Evolutionary conservation across 1,284 basidiomycete genomes (phyloP).

Genomic region (Heterobasidion occidentale): DNA sequence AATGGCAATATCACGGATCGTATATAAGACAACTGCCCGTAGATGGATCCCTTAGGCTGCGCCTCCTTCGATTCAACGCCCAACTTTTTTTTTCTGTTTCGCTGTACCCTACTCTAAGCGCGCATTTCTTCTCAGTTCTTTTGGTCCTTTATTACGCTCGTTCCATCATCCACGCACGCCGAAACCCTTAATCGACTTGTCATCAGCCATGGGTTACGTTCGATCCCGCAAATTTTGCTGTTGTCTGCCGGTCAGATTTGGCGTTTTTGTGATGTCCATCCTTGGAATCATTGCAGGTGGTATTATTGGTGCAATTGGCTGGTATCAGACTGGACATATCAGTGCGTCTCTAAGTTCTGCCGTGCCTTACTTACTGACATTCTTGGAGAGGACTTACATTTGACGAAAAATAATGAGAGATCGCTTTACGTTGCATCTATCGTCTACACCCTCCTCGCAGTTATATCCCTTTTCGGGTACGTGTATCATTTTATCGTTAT

Average conservation of each 20-base stretch:
- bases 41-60: not conserved
- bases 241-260: conserved; percentile 53
- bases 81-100: not conserved
- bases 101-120: too few species aligned
- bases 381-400: conserved; percentile 13
- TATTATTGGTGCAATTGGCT: conserved; percentile 33
- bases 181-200: not conserved
- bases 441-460: conserved; percentile 38
- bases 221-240: conserved; percentile 46
- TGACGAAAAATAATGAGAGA: conserved; percentile 27
- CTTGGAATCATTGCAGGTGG: conserved; percentile 33
- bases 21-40: not conserved
- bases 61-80: not conserved
- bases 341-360: not conserved
- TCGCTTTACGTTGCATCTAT: conserved; percentile 38
- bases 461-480: conserved; percentile 45
- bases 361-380: not conserved
- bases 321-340: conserved; percentile 21
- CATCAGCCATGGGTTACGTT: conserved; percentile 15
- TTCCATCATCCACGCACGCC: not conserved
- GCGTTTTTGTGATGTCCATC: conserved; percentile 49
- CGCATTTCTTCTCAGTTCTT: not conserved
- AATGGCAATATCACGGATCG: not conserved
- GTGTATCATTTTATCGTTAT: conserved; percentile 11
- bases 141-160: not conserved